Evolutionary conservation across 176 grass and related monocot species (phyloP), one percentile per base, ranked within the genome.

Genomic region (Saccharum officinarum): DNA sequence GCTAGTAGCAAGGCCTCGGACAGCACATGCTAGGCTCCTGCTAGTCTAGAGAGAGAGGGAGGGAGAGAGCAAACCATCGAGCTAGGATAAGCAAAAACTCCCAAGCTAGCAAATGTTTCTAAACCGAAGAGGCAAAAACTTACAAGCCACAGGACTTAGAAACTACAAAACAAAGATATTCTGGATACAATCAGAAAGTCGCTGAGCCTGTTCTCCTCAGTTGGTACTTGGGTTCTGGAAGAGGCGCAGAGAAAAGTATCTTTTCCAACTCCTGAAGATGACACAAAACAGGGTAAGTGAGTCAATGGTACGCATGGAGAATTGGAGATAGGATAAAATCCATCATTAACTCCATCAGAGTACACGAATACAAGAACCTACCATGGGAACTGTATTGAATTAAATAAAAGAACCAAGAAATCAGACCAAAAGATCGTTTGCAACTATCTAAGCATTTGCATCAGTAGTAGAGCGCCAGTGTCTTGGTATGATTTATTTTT

Each of bases 181-280:
- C 75, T 76, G 39, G 44, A 75, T 72, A 77, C 16, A 38, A 75
- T 98, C 79, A 99, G 80, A 96, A 86, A 26, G 79, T 44, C 44
- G 93, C 81, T 0, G 97, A 99, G 80, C 86, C 89, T 61, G 90
- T 96, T 90, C 97, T 90, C 71, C 97, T 92, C 62, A 99, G 93
- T 80, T 92, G 93, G 67, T 92, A 96, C 66, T 90, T 95, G 20
- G 90, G 93, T 73, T 95, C 92, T 1, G 86, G 86, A 16, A 75
- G 70, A 67, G 93, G 74, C 20, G 60, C 81, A 12, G 86, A 30
- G 42, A 65, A 91, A 38, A 99, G 82, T 77, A 98, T 76, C 66
- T 86, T 94, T 76, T 98, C 86, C 61, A 98, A 90, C 41, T 90
- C 93, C 97, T 99, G 88, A 87, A 84, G 14, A 59, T 34, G 50